These are phyloP conservation scores for Boletus sp. DNA, from an alignment of 768 basidiomycete genomes.

Conservation along the genomic window DNA sequence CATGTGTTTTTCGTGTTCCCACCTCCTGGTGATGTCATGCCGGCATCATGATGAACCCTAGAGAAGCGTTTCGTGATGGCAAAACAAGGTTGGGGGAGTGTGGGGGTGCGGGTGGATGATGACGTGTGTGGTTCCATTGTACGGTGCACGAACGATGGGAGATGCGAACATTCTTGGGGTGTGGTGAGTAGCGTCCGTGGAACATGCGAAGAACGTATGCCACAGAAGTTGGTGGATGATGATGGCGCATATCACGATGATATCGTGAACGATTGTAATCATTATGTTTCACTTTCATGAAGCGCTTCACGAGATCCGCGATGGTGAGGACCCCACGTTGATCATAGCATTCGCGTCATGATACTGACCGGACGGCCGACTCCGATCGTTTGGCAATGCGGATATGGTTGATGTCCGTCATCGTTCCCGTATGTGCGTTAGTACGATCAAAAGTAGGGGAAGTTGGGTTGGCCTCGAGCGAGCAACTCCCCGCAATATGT, in stretches of 20 bases:
- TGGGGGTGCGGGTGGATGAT: conserved; percentile 20
- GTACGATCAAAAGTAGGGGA: conserved; percentile 5
- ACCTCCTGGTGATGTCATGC: conserved; percentile 20
- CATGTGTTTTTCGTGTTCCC: conserved; percentile 17
- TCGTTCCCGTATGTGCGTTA: background rate
- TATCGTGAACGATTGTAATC: background rate
- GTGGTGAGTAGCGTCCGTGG: conserved; percentile 1
- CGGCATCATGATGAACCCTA: conserved; percentile 13
- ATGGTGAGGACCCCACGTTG: conserved; percentile 10
- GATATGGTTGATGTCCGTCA: conserved; percentile 2
- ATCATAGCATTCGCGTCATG: conserved; percentile 7
- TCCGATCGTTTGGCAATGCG: conserved; percentile 4
- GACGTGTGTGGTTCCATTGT: conserved; percentile 13
- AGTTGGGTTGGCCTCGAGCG: background rate
- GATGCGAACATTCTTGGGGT: background rate
- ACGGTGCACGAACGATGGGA: conserved; percentile 7
- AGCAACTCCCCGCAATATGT: background rate
- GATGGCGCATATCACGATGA: background rate
- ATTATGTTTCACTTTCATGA: background rate
- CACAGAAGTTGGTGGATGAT: background rate
- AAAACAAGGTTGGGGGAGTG: conserved; percentile 17
- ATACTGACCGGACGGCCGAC: background rate
- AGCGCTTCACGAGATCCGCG: conserved; percentile 12
- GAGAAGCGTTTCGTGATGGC: conserved; percentile 11
- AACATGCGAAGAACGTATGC: conserved; percentile 21